A percentile compares a stretch with the other conserved stretches of the same genome.
These are phyloP conservation scores for Parastagonospora nodorum DNA, from an alignment of 2,329 filamentous ascomycete genomes.

Conservation along the genomic window DNA sequence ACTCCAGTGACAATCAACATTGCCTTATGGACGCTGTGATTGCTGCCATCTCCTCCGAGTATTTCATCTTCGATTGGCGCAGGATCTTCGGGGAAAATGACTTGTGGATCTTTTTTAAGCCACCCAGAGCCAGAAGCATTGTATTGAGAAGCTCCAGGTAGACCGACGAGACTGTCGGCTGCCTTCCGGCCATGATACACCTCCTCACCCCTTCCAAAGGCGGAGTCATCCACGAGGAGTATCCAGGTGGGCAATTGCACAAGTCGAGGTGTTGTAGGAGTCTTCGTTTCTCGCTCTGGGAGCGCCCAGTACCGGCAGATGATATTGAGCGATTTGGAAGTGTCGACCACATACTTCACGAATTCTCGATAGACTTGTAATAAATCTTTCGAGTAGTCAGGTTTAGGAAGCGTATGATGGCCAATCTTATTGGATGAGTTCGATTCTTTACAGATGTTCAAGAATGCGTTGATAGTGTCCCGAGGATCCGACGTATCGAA, in stretches of 20 bases:
- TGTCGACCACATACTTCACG: conserved; percentile 5
- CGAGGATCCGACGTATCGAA: conserved; percentile 30
- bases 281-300: background rate
- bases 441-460: conserved; percentile 15
- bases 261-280: background rate
- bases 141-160: conserved; percentile 8
- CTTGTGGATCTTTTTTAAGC: background rate
- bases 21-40: background rate
- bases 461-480: conserved; percentile 28
- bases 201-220: conserved; percentile 1
- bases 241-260: conserved; percentile 14
- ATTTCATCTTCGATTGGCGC: background rate
- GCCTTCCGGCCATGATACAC: conserved; percentile 3
- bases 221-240: conserved; percentile 3
- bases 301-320: conserved; percentile 18
- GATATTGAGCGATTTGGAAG: conserved; percentile 11
- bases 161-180: conserved; percentile 16
- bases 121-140: conserved; percentile 3
- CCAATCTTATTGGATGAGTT: background rate
- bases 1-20: conserved; percentile 1
- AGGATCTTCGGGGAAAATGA: conserved; percentile 2
- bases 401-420: background rate
- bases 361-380: conserved; percentile 15
- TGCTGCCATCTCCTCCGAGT: background rate
- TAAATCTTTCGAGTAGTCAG: conserved; percentile 12